Conservation (phyloP, 306 rosid species). For the Rubus idaeus region DNA sequence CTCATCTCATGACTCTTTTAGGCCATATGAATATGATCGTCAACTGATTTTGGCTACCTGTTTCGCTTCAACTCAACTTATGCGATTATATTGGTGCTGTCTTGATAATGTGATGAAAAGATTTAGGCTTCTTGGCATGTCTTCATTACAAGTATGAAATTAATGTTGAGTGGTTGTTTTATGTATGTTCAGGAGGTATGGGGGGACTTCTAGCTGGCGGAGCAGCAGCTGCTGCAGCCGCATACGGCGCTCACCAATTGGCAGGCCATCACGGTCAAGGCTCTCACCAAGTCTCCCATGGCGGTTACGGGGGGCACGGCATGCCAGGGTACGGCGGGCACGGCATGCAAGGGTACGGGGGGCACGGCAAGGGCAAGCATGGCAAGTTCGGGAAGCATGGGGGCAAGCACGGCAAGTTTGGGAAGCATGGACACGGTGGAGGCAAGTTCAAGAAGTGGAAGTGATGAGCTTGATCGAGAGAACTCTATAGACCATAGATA, state of each 20-base stretch:
- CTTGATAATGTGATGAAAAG: not conserved
- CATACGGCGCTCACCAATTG: slow-evolving; percentile 58
- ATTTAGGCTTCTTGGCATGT: not conserved
- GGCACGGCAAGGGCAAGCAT: slow-evolving; percentile 35
- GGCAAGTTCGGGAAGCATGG: slow-evolving; percentile 29
- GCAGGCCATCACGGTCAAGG: slow-evolving; percentile 31
- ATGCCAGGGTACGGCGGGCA: slow-evolving; percentile 8
- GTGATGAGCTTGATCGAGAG: slow-evolving; percentile 14
- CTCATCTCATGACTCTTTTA: not conserved
- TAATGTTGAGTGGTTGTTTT: not conserved
- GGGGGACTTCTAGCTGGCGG: slow-evolving; percentile 75
- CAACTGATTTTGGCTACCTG: not conserved
- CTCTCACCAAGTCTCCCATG: slow-evolving; percentile 12
- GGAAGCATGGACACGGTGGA: slow-evolving; percentile 42
- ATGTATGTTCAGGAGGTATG: slow-evolving; percentile 39
- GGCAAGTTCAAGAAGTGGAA: slow-evolving; percentile 57
- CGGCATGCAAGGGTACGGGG: slow-evolving; percentile 15
- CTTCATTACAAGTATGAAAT: not conserved
- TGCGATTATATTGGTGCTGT: not conserved
- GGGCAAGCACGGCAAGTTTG: slow-evolving; percentile 36
- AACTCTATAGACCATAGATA: slow-evolving; percentile 1
- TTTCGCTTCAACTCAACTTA: no score
- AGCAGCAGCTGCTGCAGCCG: slow-evolving; percentile 82
- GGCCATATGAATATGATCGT: not conserved
- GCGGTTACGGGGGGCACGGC: slow-evolving; percentile 20